A percentile compares a stretch with the other conserved stretches of the same genome.
Evolutionary conservation across 495 filamentous ascomycete genomes (phyloP).

Genomic region (Thermothielavioides terrestris): DNA sequence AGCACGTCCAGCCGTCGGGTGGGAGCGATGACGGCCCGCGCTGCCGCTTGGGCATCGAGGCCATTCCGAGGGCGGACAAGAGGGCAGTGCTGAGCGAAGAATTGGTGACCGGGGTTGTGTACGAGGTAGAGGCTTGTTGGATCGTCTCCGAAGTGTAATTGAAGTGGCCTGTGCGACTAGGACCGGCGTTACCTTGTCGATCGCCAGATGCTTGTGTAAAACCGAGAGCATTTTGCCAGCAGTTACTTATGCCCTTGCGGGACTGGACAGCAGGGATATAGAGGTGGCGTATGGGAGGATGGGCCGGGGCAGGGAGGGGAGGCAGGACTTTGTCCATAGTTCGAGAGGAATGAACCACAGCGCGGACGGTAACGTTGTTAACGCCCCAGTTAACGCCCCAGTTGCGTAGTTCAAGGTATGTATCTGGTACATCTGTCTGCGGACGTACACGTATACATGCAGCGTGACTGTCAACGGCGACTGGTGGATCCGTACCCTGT

Average conservation of each 20-base stretch:
- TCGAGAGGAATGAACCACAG: too few species aligned
- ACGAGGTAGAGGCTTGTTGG: background rate
- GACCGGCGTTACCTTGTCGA: background rate
- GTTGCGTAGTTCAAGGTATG: too few species aligned
- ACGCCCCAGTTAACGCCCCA: too few species aligned
- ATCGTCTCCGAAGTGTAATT: slow-evolving; percentile 4
- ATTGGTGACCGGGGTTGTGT: background rate
- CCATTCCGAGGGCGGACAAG: background rate
- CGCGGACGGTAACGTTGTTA: background rate
- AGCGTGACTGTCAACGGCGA: slow-evolving; percentile 65
- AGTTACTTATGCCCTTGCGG: background rate
- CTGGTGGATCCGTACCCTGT: slow-evolving; percentile 88
- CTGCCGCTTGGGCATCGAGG: background rate
- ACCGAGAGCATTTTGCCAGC: background rate
- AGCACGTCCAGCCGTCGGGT: background rate
- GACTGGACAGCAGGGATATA: too few species aligned
- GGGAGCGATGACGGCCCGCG: background rate
- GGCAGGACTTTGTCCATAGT: background rate
- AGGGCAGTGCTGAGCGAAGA: background rate
- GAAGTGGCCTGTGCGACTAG: slow-evolving; percentile 6
- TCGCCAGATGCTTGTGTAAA: background rate
- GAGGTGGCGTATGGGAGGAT: too few species aligned
- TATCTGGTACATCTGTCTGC: too few species aligned
- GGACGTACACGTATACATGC: too few species aligned
- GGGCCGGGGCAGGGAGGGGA: background rate